phyloP scores from a whole-genome alignment of 768 basidiomycete genomes.

The Amanita pallidorosea region DNA sequence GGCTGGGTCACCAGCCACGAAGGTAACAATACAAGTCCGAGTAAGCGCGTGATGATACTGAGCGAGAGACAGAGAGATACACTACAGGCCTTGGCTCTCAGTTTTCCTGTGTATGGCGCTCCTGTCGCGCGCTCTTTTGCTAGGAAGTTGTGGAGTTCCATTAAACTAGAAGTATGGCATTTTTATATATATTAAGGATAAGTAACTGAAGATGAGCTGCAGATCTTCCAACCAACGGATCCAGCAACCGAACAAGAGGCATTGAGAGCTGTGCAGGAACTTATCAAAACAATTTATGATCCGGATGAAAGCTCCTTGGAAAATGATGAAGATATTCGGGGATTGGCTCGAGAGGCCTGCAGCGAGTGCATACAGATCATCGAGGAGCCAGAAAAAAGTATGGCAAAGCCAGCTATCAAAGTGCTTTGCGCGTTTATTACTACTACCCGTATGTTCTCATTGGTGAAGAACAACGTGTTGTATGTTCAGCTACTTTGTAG shows the following conservation, averaged over 20 bases:
- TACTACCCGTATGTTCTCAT: slow-evolving; percentile 50
- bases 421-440: slow-evolving; percentile 67
- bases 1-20: slow-evolving; percentile 70
- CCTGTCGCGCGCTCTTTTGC: slow-evolving; percentile 49
- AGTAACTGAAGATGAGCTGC: slow-evolving; percentile 1
- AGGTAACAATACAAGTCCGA: slow-evolving; percentile 36
- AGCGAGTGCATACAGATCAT: slow-evolving; percentile 73
- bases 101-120: slow-evolving; percentile 80
- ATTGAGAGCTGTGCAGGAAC: slow-evolving; percentile 53
- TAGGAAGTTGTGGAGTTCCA: slow-evolving; percentile 76
- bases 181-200: neutral
- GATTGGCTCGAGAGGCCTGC: slow-evolving; percentile 64
- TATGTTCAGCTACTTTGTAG: slow-evolving; percentile 23
- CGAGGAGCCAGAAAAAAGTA: slow-evolving; percentile 87
- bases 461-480: neutral
- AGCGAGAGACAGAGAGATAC: slow-evolving; percentile 61
- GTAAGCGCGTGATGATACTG: neutral
- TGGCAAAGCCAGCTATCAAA: slow-evolving; percentile 81
- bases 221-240: slow-evolving; percentile 95
- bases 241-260: slow-evolving; percentile 62
- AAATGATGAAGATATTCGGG: slow-evolving; percentile 32
- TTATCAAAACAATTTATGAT: slow-evolving; percentile 68
- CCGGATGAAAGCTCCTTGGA: slow-evolving; percentile 28
- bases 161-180: slow-evolving; percentile 73
- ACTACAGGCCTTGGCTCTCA: slow-evolving; percentile 62